Evolutionary conservation across 1,284 basidiomycete species (phyloP).

Genomic region (Cryptococcus sp.): DNA sequence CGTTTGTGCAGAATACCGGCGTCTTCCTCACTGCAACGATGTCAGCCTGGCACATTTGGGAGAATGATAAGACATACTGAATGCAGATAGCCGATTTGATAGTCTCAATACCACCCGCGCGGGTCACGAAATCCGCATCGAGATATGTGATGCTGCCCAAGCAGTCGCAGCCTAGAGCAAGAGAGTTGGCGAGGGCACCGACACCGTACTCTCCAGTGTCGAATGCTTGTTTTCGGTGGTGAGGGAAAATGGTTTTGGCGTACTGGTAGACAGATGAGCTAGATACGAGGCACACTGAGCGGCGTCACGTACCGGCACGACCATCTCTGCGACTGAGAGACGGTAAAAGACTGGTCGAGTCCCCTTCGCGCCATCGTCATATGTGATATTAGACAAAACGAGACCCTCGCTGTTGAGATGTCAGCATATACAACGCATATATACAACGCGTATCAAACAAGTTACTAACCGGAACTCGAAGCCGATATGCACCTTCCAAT

Average conservation of each 20-base stretch:
- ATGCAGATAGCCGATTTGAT: slow-evolving; percentile 45
- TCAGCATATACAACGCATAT: slow-evolving; percentile 1
- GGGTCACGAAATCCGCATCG: slow-evolving; percentile 46
- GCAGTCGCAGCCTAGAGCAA: slow-evolving; percentile 57
- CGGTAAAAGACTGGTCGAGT: slow-evolving; percentile 53
- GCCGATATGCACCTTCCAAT: slow-evolving; percentile 43
- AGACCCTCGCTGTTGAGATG: slow-evolving; percentile 46
- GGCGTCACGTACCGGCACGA: slow-evolving; percentile 31
- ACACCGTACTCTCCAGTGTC: slow-evolving; percentile 56
- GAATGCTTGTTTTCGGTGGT: slow-evolving; percentile 55
- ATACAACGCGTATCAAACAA: neutral
- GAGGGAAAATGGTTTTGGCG: slow-evolving; percentile 54
- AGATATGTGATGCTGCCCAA: slow-evolving; percentile 54
- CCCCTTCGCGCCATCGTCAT: slow-evolving; percentile 46
- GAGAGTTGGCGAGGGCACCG: slow-evolving; percentile 52
- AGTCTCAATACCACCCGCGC: slow-evolving; percentile 47
- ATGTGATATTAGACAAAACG: slow-evolving; percentile 48
- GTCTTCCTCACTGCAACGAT: slow-evolving; percentile 16
- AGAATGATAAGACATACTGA: slow-evolving; percentile 12
- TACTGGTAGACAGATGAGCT: slow-evolving; percentile 47
- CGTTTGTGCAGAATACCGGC: slow-evolving; percentile 21
- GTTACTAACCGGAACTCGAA: slow-evolving; percentile 31
- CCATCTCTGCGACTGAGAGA: slow-evolving; percentile 56
- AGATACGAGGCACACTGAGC: slow-evolving; percentile 32
- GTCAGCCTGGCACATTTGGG: neutral